A percentile compares a stretch with the other conserved stretches of the same genome.
phyloP scores from a whole-genome alignment of 1,139 yeast species.

The Spathaspora sp. region DNA sequence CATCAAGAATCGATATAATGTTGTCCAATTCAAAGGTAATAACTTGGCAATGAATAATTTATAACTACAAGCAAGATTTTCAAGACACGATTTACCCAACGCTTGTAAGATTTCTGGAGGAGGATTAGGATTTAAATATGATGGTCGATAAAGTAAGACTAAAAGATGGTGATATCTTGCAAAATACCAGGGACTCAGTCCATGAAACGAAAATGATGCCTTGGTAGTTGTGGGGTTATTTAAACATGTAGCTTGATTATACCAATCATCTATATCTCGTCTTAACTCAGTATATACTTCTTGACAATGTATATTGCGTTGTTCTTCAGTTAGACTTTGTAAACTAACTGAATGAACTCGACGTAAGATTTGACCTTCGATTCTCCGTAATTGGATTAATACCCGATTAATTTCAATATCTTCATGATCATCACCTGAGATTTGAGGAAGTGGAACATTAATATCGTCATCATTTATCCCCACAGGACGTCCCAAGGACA shows the following conservation, averaged over 20 bases:
- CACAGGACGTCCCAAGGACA: slow-evolving; percentile 44
- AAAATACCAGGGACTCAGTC: slow-evolving; percentile 45
- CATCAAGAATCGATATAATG: slow-evolving; percentile 42
- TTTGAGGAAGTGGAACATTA: slow-evolving; percentile 38
- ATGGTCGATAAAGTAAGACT: slow-evolving; percentile 45
- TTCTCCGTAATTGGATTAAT: slow-evolving; percentile 37
- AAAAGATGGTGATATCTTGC: slow-evolving; percentile 46
- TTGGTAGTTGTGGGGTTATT: slow-evolving; percentile 6
- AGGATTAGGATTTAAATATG: slow-evolving; percentile 45
- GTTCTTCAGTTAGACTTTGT: not conserved
- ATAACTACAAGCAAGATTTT: slow-evolving; percentile 41
- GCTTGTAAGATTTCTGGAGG: slow-evolving; percentile 31
- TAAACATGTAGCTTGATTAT: slow-evolving; percentile 21
- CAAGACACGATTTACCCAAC: slow-evolving; percentile 39
- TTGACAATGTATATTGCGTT: slow-evolving; percentile 4
- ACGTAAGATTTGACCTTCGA: slow-evolving; percentile 43
- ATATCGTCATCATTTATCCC: slow-evolving; percentile 48
- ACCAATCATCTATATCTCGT: slow-evolving; percentile 43
- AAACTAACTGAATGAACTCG: slow-evolving; percentile 38
- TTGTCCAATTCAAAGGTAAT: slow-evolving; percentile 50
- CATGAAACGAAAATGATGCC: slow-evolving; percentile 31
- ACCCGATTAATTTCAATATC: slow-evolving; percentile 38
- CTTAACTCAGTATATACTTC: slow-evolving; percentile 28
- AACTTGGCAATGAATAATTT: slow-evolving; percentile 39
- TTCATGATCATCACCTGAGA: slow-evolving; percentile 33